These are phyloP conservation scores for Ilex aquifolium DNA, from an alignment of 257 asterid genomes.

Conservation along the genomic window DNA sequence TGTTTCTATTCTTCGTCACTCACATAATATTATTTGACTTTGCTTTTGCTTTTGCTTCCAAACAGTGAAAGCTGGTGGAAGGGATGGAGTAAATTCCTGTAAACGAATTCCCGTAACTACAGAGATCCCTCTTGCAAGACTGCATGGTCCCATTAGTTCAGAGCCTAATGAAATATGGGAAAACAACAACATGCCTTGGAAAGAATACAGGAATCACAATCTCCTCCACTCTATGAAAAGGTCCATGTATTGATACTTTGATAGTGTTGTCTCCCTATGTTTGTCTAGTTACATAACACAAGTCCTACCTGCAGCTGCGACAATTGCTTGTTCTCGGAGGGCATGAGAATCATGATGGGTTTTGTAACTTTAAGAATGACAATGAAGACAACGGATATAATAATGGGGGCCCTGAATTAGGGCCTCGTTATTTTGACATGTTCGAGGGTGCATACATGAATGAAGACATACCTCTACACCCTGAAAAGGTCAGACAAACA, in stretches of 20 bases:
- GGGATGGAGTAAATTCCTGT: slow-evolving; percentile 32
- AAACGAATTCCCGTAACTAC: slow-evolving; percentile 31
- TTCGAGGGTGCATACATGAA: slow-evolving; percentile 34
- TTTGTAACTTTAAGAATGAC: slow-evolving; percentile 24
- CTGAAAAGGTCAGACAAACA: slow-evolving; percentile 40
- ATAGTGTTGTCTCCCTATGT: slow-evolving; percentile 5
- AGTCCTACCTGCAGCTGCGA: slow-evolving; percentile 59
- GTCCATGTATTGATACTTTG: slow-evolving; percentile 27
- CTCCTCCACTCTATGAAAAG: slow-evolving; percentile 67
- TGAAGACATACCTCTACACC: slow-evolving; percentile 31
- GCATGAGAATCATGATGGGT: slow-evolving; percentile 29
- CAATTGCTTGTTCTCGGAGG: slow-evolving; percentile 54
- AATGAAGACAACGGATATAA: slow-evolving; percentile 44
- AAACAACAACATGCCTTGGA: slow-evolving; percentile 31
- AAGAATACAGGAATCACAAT: slow-evolving; percentile 26
- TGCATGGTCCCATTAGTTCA: slow-evolving; percentile 48
- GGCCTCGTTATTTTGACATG: slow-evolving; percentile 51
- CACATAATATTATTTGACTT: slow-evolving; percentile 15
- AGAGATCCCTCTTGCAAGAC: slow-evolving; percentile 78
- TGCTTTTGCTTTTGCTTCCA: slow-evolving; percentile 14
- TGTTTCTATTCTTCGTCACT: slow-evolving; percentile 9
- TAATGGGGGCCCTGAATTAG: slow-evolving; percentile 62
- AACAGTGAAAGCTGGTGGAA: slow-evolving; percentile 59
- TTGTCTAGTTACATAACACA: slow-evolving; percentile 12
- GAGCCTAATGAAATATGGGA: slow-evolving; percentile 68